A percentile compares a stretch with the other conserved stretches of the same genome.
These are phyloP conservation scores for Eudorina sp. DNA, from an alignment of 139 green algal genomes.

Conservation along the genomic window DNA sequence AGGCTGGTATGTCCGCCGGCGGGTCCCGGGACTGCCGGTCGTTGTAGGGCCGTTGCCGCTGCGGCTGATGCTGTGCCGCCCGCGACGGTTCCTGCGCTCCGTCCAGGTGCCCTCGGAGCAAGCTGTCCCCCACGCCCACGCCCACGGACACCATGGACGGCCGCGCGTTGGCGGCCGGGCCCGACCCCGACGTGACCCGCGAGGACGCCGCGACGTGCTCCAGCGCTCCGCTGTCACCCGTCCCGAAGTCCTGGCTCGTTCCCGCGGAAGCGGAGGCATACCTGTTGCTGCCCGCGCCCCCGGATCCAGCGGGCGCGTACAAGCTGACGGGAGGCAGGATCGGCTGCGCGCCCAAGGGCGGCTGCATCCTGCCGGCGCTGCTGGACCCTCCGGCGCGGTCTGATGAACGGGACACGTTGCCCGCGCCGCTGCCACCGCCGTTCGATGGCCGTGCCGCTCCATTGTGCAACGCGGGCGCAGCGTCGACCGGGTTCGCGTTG, in stretches of 20 bases:
- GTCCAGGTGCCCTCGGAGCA: slow-evolving; percentile 42
- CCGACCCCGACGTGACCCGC: not conserved
- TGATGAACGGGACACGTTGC: not conserved
- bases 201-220: not conserved
- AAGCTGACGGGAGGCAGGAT: slow-evolving; percentile 14
- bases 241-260: not conserved
- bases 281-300: slow-evolving; percentile 10
- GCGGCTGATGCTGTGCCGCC: not conserved
- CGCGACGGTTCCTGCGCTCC: not conserved
- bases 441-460: not conserved
- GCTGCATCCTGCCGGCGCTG: not conserved
- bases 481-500: not conserved
- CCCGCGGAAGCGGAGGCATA: not conserved
- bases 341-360: not conserved
- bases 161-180: not conserved
- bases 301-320: not conserved
- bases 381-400: not conserved
- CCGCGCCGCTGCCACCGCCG: slow-evolving; percentile 26
- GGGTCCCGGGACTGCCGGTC: not conserved
- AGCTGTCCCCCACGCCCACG: slow-evolving; percentile 56
- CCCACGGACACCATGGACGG: slow-evolving; percentile 52
- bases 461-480: not conserved
- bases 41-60: slow-evolving; percentile 25
- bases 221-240: slow-evolving; percentile 27
- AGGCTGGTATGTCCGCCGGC: not conserved